Percentiles rank a stretch among this genome's conserved stretches.
phyloP scores from a whole-genome alignment of 164 flowering plant species.

The Liriodendron chinense region DNA sequence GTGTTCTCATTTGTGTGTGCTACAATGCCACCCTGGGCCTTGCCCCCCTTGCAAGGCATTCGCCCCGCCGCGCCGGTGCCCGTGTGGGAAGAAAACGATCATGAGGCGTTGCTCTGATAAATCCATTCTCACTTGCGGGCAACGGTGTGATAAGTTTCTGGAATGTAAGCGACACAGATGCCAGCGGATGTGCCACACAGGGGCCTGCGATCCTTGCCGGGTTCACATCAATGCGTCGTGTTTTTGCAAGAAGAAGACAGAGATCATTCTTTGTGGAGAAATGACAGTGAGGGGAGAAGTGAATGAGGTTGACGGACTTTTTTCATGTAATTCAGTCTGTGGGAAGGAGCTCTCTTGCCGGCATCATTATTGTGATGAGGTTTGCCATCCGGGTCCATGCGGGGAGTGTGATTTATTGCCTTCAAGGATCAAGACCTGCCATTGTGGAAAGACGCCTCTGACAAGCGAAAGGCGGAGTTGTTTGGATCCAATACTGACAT shows the following conservation, averaged over 20 bases:
- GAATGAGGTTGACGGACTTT: slow-evolving; percentile 58
- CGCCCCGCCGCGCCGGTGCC: slow-evolving; percentile 76
- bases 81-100: slow-evolving; percentile 80
- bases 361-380: slow-evolving; percentile 63
- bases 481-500: slow-evolving; percentile 80
- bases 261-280: slow-evolving; percentile 70
- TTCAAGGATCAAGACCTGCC: slow-evolving; percentile 55
- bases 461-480: slow-evolving; percentile 59
- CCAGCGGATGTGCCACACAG: slow-evolving; percentile 66
- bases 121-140: slow-evolving; percentile 71
- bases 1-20: slow-evolving; percentile 87
- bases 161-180: slow-evolving; percentile 87
- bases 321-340: slow-evolving; percentile 67
- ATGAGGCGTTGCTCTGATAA: slow-evolving; percentile 80
- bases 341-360: slow-evolving; percentile 69
- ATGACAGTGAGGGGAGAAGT: slow-evolving; percentile 78
- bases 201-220: slow-evolving; percentile 72
- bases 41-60: slow-evolving; percentile 98
- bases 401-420: slow-evolving; percentile 79
- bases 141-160: slow-evolving; percentile 70
- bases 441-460: slow-evolving; percentile 77
- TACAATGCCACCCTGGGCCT: slow-evolving; percentile 99
- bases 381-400: slow-evolving; percentile 90
- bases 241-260: slow-evolving; percentile 72
- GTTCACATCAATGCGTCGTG: slow-evolving; percentile 62